These are phyloP conservation scores for Ophiocordyceps sinensis DNA, from an alignment of 2,329 filamentous ascomycete species.

Conservation along the genomic window DNA sequence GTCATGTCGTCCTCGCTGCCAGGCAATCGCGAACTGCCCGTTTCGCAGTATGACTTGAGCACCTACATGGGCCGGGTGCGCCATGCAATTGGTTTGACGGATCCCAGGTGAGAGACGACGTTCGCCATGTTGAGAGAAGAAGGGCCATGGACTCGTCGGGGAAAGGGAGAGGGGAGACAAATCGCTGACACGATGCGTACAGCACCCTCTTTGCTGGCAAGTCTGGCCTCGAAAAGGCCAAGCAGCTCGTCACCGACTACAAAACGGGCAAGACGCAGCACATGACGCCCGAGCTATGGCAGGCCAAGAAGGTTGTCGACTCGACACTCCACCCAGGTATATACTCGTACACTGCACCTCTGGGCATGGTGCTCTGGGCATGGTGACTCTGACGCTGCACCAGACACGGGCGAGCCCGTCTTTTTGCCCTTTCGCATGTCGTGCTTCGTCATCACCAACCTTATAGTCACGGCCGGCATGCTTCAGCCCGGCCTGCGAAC, in stretches of 20 bases:
- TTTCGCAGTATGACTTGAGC: slow-evolving; percentile 79
- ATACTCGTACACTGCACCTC: slow-evolving; percentile 8
- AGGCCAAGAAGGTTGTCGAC: slow-evolving; percentile 93
- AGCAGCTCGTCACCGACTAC: slow-evolving; percentile 66
- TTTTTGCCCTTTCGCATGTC: slow-evolving; percentile 97
- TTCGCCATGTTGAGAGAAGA: not conserved
- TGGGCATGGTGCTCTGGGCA: no score
- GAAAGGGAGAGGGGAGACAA: not conserved
- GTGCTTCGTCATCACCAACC: slow-evolving; percentile 80
- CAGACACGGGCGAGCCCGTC: slow-evolving; percentile 85
- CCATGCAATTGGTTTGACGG: slow-evolving; percentile 79
- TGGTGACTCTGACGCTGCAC: not conserved
- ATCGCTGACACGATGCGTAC: not conserved
- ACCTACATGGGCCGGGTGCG: slow-evolving; percentile 93
- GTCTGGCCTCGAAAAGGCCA: slow-evolving; percentile 71
- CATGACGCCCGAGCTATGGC: slow-evolving; percentile 88
- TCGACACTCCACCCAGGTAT: slow-evolving; percentile 89
- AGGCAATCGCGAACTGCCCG: slow-evolving; percentile 66
- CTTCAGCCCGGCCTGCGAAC: slow-evolving; percentile 77
- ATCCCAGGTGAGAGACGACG: slow-evolving; percentile 66
- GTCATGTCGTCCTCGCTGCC: slow-evolving; percentile 53
- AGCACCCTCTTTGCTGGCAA: slow-evolving; percentile 78
- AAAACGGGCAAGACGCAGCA: slow-evolving; percentile 65
- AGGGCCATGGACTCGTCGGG: not conserved
- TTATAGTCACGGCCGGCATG: slow-evolving; percentile 94